Conservation (phyloP, 768 basidiomycete genomes). For the Serendipita indica region DNA sequence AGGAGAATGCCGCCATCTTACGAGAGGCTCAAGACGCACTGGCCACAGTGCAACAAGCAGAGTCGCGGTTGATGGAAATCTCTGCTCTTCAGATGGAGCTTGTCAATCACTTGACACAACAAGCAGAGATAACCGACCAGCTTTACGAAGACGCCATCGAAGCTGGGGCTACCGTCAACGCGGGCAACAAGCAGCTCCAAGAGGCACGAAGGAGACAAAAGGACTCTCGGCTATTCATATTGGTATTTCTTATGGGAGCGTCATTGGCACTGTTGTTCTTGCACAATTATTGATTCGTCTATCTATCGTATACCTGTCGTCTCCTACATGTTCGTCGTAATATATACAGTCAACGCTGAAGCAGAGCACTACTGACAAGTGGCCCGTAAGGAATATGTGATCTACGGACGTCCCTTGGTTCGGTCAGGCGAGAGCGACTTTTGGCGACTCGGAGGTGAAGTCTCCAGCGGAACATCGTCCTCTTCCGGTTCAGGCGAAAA, state of each 20-base stretch:
- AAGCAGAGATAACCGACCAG: conserved; percentile 86
- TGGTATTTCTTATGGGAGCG: conserved; percentile 85
- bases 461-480: not conserved
- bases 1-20: conserved; percentile 78
- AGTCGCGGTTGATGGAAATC: conserved; percentile 83
- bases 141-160: conserved; percentile 89
- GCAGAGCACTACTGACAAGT: no score
- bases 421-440: not conserved
- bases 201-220: conserved; percentile 78
- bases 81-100: conserved; percentile 86
- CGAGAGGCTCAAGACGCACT: conserved; percentile 73
- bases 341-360: no score
- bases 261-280: conserved; percentile 84
- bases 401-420: not conserved
- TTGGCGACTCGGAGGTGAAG: not conserved
- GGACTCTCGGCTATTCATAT: conserved; percentile 76
- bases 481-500: conserved; percentile 1
- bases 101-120: conserved; percentile 69
- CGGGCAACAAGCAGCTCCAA: conserved; percentile 78
- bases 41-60: conserved; percentile 81
- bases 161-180: conserved; percentile 70
- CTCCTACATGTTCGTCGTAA: no score
- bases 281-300: conserved; percentile 58
- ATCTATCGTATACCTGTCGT: not conserved
- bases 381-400: not conserved